Evolutionary conservation across 2,329 filamentous ascomycete genomes (phyloP), one percentile per base, ranked within the genome.

Genomic region (Aspergillus calidoustus): DNA sequence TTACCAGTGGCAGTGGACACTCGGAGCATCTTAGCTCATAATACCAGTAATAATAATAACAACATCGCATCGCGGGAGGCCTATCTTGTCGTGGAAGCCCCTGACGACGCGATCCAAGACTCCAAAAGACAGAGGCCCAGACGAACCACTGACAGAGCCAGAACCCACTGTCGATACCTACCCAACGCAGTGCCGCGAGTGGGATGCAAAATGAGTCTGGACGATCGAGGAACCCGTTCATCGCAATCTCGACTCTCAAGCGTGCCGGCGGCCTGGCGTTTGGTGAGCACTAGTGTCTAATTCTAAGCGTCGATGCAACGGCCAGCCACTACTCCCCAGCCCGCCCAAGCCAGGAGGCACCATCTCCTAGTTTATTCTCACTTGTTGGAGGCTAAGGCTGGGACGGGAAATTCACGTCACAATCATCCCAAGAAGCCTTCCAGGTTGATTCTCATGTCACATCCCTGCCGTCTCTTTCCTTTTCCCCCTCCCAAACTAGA

Each of bases 161-260:
- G 51, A 64, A 58, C 41, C 64, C 56, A 60, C 63, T 55, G 62
- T 48, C 52, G 52, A 60, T 66, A 55, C 65, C 57, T 62, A 30
- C 60, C 63, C 56, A 61, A 56, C 59, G 58, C 59, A 61, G 47
- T 44, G 34, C 58, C 52, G 52, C 49, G 55, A 54, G 51, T 60
- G 65, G 57, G 59, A 65, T 67, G 50, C 38, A 44, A 54, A 49
- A 34, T 17, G 55, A 41, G 54, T 49, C 49, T 53, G 55, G 48
- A 50, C 51, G 58, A 28, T 54, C 48, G 52, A 31, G 38, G 28
- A 51, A 41, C 38, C 34, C 41, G 54, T 43, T 11, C 41, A 28
- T 55, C 41, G 41, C 43, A 25, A 46, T 43, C 31, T 13, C 30
- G 54, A 44, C 34, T 47, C 3, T 30, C 15, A 28, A 41, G 34